Evolutionary conservation across 345 rosid species (phyloP).

Genomic region (Psidium guajava): DNA sequence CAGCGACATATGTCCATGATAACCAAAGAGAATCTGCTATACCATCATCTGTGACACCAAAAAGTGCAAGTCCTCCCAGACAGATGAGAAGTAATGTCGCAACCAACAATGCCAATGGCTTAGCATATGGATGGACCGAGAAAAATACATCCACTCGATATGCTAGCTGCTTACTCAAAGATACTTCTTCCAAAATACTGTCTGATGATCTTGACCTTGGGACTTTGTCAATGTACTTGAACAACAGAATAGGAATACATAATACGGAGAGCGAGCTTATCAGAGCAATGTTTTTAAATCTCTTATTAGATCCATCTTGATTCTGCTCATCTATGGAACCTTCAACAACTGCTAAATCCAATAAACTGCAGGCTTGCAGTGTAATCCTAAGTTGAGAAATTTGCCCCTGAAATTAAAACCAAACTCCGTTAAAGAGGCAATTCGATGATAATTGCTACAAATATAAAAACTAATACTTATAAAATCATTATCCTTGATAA

Average conservation of each 20-base stretch:
- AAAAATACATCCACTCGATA: constrained; percentile 38
- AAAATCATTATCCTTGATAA: background rate
- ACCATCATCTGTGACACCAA: constrained; percentile 47
- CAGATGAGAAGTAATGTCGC: constrained; percentile 54
- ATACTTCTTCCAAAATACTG: constrained; percentile 34
- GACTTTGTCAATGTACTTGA: constrained; percentile 38
- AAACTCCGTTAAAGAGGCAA: background rate
- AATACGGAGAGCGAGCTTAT: constrained; percentile 30
- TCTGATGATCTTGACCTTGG: constrained; percentile 39
- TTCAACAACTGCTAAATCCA: constrained; percentile 8
- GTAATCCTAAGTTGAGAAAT: constrained; percentile 18
- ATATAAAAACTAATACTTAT: background rate
- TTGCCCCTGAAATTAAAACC: constrained; percentile 30
- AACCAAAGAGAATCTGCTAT: constrained; percentile 67
- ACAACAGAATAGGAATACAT: constrained; percentile 29
- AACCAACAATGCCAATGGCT: constrained; percentile 49
- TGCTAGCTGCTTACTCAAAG: constrained; percentile 45
- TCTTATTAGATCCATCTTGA: constrained; percentile 12
- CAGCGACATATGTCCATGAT: constrained; percentile 63
- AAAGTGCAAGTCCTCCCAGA: constrained; percentile 62
- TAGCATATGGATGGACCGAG: constrained; percentile 64
- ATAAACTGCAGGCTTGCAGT: constrained; percentile 32
- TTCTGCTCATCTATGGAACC: constrained; percentile 9
- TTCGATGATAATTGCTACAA: background rate
- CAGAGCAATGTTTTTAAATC: constrained; percentile 41